These are phyloP conservation scores for Botrytis aclada DNA, from an alignment of 2,329 filamentous ascomycete species.

Conservation along the genomic window DNA sequence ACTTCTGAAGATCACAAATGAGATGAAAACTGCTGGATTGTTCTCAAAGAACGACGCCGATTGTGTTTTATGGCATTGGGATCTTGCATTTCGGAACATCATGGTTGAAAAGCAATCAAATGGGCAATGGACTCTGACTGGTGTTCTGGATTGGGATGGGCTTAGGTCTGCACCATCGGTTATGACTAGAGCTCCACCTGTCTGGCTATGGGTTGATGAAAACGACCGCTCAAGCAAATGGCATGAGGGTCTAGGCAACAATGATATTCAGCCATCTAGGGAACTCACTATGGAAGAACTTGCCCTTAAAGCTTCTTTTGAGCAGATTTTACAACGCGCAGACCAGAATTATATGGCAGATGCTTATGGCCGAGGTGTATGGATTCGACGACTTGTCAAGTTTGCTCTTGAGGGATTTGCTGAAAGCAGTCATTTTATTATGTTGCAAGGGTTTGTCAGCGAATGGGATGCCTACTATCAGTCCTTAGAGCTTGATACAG, in stretches of 20 bases:
- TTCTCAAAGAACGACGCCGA: slow-evolving; percentile 14
- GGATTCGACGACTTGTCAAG: background rate
- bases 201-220: slow-evolving; percentile 23
- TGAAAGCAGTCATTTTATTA: too few relatives aligned
- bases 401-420: background rate
- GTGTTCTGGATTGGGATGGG: slow-evolving; percentile 29
- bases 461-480: too few relatives aligned
- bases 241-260: slow-evolving; percentile 16
- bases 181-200: slow-evolving; percentile 20
- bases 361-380: slow-evolving; percentile 6
- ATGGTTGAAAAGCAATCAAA: slow-evolving; percentile 7
- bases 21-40: slow-evolving; percentile 23
- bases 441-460: too few relatives aligned
- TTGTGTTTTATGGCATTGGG: slow-evolving; percentile 26
- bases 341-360: slow-evolving; percentile 2
- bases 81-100: slow-evolving; percentile 24
- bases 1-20: too few relatives aligned
- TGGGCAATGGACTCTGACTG: background rate
- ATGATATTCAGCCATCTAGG: slow-evolving; percentile 13
- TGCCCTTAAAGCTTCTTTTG: slow-evolving; percentile 24
- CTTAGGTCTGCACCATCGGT: slow-evolving; percentile 22
- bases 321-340: background rate
- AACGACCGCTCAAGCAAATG: slow-evolving; percentile 6
- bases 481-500: background rate
- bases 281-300: slow-evolving; percentile 24